phyloP scores from a whole-genome alignment of 106 monocot species.

The Dactylorhiza incarnata region DNA sequence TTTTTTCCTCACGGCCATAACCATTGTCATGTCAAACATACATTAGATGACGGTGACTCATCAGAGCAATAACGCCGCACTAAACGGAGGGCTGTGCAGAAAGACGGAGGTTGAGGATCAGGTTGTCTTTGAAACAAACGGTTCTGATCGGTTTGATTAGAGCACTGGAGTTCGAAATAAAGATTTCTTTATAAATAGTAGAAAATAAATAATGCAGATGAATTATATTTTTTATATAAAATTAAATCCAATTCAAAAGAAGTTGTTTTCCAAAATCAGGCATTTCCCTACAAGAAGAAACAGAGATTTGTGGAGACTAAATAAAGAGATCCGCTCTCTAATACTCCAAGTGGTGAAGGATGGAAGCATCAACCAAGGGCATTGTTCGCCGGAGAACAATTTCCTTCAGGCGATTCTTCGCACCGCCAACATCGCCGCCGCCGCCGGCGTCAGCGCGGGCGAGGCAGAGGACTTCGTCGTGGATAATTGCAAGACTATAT shows the following conservation, averaged over 20 bases:
- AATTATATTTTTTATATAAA: too few species aligned
- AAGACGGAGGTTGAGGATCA: too few species aligned
- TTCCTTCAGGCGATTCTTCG: constrained; percentile 48
- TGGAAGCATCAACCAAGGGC: background rate
- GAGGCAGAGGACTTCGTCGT: constrained; percentile 42
- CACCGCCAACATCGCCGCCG: background rate
- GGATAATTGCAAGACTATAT: constrained; percentile 86
- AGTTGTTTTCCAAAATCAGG: background rate
- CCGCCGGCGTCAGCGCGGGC: background rate
- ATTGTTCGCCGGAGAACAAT: constrained; percentile 10
- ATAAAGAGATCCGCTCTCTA: constrained; percentile 30
- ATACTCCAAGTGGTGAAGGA: constrained; percentile 38
- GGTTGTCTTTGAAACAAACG: too few species aligned
- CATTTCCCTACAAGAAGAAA: constrained; percentile 49
- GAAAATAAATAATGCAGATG: too few species aligned
- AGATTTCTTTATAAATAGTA: too few species aligned
- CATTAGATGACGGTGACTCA: too few species aligned
- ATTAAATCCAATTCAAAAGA: background rate
- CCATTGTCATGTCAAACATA: too few species aligned
- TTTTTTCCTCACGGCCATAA: too few species aligned
- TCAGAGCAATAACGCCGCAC: too few species aligned
- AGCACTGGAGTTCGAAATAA: too few species aligned
- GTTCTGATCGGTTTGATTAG: too few species aligned
- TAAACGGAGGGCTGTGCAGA: too few species aligned
- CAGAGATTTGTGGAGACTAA: constrained; percentile 39